Conservation (phyloP, 1,284 basidiomycete species). For the Apiotrichum gracile region DNA sequence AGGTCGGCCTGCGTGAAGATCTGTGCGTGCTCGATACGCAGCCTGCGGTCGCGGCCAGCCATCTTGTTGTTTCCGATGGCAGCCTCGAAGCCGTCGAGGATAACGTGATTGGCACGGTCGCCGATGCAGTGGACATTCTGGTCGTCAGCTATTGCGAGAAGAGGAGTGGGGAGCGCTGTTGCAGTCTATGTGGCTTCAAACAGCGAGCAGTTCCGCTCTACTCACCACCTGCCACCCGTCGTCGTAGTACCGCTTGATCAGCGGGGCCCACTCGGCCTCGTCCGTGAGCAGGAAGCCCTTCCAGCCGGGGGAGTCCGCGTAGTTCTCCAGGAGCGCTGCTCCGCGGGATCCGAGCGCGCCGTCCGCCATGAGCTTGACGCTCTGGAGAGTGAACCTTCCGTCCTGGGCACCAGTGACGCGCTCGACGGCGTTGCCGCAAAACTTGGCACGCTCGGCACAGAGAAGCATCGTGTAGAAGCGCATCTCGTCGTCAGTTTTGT, state of each 20-base stretch:
- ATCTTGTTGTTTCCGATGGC: conserved; percentile 50
- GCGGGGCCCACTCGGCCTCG: conserved; percentile 53
- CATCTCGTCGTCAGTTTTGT: conserved; percentile 49
- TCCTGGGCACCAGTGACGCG: conserved; percentile 49
- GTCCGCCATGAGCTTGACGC: conserved; percentile 72
- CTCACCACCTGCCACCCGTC: conserved; percentile 27
- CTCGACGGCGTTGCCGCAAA: conserved; percentile 62
- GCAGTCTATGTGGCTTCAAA: conserved; percentile 43
- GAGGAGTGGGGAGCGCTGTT: no score
- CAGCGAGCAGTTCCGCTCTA: neutral
- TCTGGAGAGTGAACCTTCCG: conserved; percentile 61
- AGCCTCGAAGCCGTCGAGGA: conserved; percentile 71
- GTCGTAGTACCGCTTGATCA: conserved; percentile 61
- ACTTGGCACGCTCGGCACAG: conserved; percentile 53
- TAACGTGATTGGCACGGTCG: conserved; percentile 74
- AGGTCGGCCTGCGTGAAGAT: conserved; percentile 69
- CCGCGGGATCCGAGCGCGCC: conserved; percentile 88
- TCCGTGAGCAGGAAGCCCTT: conserved; percentile 62
- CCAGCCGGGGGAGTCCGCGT: conserved; percentile 67
- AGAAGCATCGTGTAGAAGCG: conserved; percentile 68
- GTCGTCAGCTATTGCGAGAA: no score
- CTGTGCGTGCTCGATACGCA: conserved; percentile 86
- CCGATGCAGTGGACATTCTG: conserved; percentile 82
- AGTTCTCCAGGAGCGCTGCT: conserved; percentile 78
- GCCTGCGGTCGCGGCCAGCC: conserved; percentile 50